Percentiles rank a stretch among this genome's conserved stretches.
Evolutionary conservation across 352 stramenopile species (phyloP).

Genomic region (Phytophthora multivora): DNA sequence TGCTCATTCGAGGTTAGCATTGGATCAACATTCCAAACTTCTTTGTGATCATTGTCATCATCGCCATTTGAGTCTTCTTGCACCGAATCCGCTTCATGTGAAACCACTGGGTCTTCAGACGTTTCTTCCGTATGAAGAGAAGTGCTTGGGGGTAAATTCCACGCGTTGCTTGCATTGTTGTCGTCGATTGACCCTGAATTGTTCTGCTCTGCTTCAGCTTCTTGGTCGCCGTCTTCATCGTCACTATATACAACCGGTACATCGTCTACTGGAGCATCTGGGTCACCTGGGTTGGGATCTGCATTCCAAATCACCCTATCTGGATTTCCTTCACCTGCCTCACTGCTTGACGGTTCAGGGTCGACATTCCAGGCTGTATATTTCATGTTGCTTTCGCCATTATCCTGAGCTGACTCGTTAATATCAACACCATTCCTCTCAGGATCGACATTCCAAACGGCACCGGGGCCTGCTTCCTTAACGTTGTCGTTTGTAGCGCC

Average conservation of each 20-base stretch:
- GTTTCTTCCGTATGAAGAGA: constrained; percentile 4
- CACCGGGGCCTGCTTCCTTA: neutral
- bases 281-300: constrained; percentile 2
- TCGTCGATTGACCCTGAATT: constrained; percentile 2
- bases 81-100: constrained; percentile 1
- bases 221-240: neutral
- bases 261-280: neutral
- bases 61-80: neutral
- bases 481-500: neutral
- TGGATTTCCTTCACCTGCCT: neutral
- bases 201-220: neutral
- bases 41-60: constrained; percentile 1
- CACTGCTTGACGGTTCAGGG: neutral
- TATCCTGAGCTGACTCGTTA: neutral
- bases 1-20: neutral
- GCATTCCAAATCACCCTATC: constrained; percentile 22
- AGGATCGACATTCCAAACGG: constrained; percentile 28
- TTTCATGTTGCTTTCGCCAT: neutral
- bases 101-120: neutral
- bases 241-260: neutral
- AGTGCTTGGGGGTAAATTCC: constrained; percentile 24
- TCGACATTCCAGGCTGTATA: constrained; percentile 17
- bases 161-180: constrained; percentile 2
- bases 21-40: constrained; percentile 21
- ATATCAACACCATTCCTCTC: neutral